phyloP scores from a whole-genome alignment of 768 basidiomycete genomes.

The Lentinula lateritia region DNA sequence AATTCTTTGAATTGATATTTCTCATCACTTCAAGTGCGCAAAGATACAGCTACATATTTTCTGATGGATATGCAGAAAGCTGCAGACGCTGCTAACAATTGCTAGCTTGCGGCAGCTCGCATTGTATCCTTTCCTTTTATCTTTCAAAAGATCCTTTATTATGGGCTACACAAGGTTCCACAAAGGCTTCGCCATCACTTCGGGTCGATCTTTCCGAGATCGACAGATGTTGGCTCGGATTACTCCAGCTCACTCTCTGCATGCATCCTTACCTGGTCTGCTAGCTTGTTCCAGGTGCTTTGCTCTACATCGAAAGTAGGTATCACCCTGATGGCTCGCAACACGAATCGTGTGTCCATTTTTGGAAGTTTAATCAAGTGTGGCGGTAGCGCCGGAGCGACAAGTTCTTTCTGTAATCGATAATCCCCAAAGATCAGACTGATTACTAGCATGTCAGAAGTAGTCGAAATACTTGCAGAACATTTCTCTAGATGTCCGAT shows the following conservation, averaged over 20 bases:
- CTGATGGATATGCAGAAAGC: neutral
- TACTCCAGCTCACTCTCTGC: neutral
- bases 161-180: neutral
- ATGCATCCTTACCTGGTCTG: conserved; percentile 16
- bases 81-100: neutral
- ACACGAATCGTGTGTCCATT: conserved; percentile 39
- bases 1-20: conserved; percentile 1
- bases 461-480: conserved; percentile 26
- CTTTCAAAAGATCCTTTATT: neutral
- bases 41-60: neutral
- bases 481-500: conserved; percentile 52
- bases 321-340: conserved; percentile 50
- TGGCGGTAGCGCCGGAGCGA: conserved; percentile 37
- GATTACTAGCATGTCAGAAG: conserved; percentile 19
- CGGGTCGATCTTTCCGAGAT: conserved; percentile 3
- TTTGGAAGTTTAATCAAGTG: conserved; percentile 28
- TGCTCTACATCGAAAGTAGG: conserved; percentile 44
- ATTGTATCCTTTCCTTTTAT: neutral
- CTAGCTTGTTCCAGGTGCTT: conserved; percentile 34
- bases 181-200: neutral
- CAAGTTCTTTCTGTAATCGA: conserved; percentile 28
- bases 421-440: neutral
- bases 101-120: neutral
- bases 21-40: neutral
- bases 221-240: neutral